Conservation (phyloP, 75 land plant genomes). For the Sequoia sempervirens region DNA sequence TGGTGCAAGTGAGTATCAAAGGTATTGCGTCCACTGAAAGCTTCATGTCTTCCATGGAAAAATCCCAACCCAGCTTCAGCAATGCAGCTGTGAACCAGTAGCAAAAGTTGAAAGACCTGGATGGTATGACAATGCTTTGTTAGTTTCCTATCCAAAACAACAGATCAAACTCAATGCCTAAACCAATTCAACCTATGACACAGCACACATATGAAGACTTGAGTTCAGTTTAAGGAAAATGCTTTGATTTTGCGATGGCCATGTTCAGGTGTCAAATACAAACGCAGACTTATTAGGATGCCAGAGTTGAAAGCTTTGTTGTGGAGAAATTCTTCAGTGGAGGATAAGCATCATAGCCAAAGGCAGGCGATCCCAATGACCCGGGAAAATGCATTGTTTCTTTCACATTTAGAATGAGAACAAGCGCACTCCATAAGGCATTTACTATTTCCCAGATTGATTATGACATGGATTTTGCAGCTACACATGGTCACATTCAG, state of each 20-base stretch:
- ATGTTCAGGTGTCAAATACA: neutral
- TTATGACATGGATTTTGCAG: neutral
- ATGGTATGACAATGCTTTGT: neutral
- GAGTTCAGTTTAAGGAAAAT: neutral
- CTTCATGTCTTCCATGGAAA: constrained; percentile 2
- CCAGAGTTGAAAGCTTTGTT: neutral
- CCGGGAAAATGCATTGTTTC: neutral
- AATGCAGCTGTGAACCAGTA: constrained; percentile 6
- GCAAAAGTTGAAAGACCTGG: neutral
- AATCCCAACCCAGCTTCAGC: neutral
- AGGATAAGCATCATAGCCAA: neutral
- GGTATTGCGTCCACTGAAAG: neutral
- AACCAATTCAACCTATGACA: neutral
- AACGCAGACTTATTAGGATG: neutral
- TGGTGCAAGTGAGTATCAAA: neutral
- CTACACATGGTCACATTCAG: neutral
- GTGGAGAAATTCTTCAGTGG: neutral
- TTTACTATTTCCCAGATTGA: neutral
- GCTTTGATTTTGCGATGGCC: neutral
- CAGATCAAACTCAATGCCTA: neutral
- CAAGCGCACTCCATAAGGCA: neutral
- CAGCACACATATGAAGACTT: neutral
- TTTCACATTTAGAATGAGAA: neutral
- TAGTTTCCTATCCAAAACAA: neutral
- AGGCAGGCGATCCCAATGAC: neutral